Base-by-base conservation (phyloP, 768 basidiomycete species). In the Boletus sensibilis region DNA sequence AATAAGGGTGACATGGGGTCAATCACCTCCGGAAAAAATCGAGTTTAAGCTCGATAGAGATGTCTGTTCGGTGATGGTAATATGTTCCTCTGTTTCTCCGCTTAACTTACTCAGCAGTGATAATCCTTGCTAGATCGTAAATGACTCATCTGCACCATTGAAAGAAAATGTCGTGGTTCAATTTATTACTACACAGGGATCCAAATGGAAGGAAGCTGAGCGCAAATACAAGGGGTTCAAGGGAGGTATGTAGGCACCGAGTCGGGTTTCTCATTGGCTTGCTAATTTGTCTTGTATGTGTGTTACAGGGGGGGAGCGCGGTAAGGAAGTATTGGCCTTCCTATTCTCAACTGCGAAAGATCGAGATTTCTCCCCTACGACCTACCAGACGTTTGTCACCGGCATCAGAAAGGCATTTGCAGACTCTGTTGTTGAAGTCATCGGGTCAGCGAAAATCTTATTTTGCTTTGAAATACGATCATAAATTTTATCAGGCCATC, bases 41-140 rank as follows among this genome's bases (percentile, higher is more conserved):
- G 31, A 47, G 21, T 62, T 72, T 40, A 56, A 55, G 50, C 57
- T 65, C 37, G 59, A 60, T 23, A 61, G 65, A 27, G 55, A 58
- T 40, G 48, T 62, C 20, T 0, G 6, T 39, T 48, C 52, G 8
- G 56, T 34, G 27, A 63, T 51, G 58, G 69, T 71, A 54, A 57
- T 13, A 27, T 33, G 10, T 35, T 41, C 23, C 14, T 16, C 37
- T 41, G 21, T 49, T 50, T 31, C 38, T 45, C 18, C 23, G 3
- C 40, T 37, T 52, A 16, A 11, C 33, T 44, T 27, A 16, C 34
- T 53, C 14, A 54, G 23, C 25, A 5, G 2, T 43, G 10, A 45
- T 42, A 34, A 53, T 47, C 3, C 20, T 47, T 31, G n/a, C 27
- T 34, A 72, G 71, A 42, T 71, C 25, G 71, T 72, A 38, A 60